A percentile compares a stretch with the other conserved stretches of the same genome.
These are phyloP conservation scores for Acrocalymma vagum DNA, from an alignment of 2,329 filamentous ascomycete genomes.

Conservation along the genomic window DNA sequence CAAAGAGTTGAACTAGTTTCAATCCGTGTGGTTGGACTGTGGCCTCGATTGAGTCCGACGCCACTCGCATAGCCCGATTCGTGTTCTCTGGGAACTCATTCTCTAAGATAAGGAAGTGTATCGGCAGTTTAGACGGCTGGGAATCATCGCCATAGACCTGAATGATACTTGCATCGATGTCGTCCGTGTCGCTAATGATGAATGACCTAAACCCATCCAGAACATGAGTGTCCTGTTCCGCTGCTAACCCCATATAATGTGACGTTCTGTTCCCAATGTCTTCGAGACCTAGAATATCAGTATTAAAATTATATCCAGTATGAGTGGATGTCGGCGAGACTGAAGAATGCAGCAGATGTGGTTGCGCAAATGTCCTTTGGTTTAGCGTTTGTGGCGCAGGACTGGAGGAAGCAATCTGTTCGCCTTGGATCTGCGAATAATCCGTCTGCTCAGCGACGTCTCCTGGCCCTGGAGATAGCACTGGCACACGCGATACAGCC, in stretches of 20 bases:
- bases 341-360: no score
- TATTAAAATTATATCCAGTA: no score
- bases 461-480: no score
- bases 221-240: not conserved
- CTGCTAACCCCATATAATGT: not conserved
- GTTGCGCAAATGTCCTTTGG: not conserved
- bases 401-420: no score
- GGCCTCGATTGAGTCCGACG: not conserved
- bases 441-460: no score
- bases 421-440: no score
- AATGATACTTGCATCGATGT: not conserved
- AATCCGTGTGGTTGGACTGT: not conserved
- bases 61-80: not conserved
- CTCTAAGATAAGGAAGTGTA: not conserved
- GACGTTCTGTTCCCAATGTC: not conserved
- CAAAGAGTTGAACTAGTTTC: not conserved
- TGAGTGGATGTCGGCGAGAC: no score
- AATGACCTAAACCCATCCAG: not conserved
- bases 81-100: not conserved
- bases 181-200: not conserved
- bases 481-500: no score
- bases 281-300: no score
- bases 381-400: no score
- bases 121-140: not conserved
- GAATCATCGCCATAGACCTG: not conserved